These are phyloP conservation scores for Penicillium sp. DNA, from an alignment of 2,329 filamentous ascomycete genomes.

Conservation along the genomic window DNA sequence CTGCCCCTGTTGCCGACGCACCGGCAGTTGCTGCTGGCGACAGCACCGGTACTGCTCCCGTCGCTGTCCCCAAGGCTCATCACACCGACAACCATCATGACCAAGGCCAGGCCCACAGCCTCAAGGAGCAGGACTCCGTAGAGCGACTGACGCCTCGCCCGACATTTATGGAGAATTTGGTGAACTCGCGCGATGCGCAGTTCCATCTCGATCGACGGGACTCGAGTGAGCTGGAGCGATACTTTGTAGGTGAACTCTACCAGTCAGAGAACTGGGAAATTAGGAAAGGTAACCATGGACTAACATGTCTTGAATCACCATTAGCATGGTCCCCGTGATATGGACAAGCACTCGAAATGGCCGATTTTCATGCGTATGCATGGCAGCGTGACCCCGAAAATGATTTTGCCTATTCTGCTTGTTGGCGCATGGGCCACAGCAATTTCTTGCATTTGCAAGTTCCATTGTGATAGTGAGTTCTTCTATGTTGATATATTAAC, in stretches of 20 bases:
- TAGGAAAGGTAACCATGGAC: background rate
- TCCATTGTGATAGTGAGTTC: conserved; percentile 44
- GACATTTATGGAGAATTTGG: conserved; percentile 37
- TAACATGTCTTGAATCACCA: background rate
- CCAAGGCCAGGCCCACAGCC: conserved; percentile 3
- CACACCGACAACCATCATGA: conserved; percentile 15
- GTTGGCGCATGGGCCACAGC: conserved; percentile 66
- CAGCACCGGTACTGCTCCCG: conserved; percentile 14
- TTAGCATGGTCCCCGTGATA: conserved; percentile 60
- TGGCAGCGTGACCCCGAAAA: conserved; percentile 71
- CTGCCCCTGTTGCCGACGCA: conserved; percentile 14
- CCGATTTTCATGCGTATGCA: conserved; percentile 74
- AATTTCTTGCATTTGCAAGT: conserved; percentile 60
- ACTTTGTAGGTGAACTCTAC: conserved; percentile 52
- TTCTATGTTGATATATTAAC: background rate
- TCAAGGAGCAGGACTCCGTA: conserved; percentile 27
- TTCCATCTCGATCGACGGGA: conserved; percentile 32
- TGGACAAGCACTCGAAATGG: conserved; percentile 74
- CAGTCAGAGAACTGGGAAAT: background rate
- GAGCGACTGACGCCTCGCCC: conserved; percentile 34
- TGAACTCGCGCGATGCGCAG: conserved; percentile 32
- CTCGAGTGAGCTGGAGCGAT: conserved; percentile 58
- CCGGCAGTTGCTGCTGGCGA: conserved; percentile 16
- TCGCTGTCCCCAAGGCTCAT: conserved; percentile 15
- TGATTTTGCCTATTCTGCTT: conserved; percentile 68